Conservation (phyloP, 768 basidiomycete species). For the Tulasnella sp. region DNA sequence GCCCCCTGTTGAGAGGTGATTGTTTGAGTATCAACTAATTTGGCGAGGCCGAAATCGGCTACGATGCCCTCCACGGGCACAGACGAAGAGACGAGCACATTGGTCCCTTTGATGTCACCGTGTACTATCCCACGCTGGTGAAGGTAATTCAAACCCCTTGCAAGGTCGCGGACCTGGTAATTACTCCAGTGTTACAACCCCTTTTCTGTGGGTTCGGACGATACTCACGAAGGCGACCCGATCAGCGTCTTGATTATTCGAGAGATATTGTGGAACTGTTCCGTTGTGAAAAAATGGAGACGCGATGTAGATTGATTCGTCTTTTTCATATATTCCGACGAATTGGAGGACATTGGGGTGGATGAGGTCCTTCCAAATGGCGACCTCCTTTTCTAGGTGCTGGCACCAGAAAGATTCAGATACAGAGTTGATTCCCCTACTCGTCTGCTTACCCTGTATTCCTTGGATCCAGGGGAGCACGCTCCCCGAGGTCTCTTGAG, state of each 20-base stretch:
- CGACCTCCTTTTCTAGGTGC: not conserved
- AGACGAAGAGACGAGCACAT: not conserved
- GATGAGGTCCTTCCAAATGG: not conserved
- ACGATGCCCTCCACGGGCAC: not conserved
- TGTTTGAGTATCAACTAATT: not conserved
- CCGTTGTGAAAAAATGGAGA: not conserved
- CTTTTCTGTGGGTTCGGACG: not conserved
- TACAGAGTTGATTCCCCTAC: not conserved
- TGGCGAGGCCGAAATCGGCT: not conserved
- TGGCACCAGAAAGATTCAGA: not conserved
- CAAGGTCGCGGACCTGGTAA: not conserved
- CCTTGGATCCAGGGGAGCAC: not conserved
- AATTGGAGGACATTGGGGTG: not conserved
- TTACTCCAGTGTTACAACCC: too few species aligned
- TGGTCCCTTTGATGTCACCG: constrained; percentile 9
- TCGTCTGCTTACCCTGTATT: not conserved
- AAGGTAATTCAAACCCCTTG: not conserved
- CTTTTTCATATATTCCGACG: not conserved
- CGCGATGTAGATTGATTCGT: not conserved
- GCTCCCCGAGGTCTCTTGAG: not conserved
- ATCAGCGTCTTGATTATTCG: not conserved
- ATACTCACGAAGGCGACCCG: not conserved
- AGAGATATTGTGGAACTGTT: not conserved
- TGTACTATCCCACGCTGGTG: not conserved
- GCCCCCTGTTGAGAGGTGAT: not conserved